These are phyloP conservation scores for Diaporthe sp. DNA, from an alignment of 2,329 filamentous ascomycete genomes.

Conservation along the genomic window DNA sequence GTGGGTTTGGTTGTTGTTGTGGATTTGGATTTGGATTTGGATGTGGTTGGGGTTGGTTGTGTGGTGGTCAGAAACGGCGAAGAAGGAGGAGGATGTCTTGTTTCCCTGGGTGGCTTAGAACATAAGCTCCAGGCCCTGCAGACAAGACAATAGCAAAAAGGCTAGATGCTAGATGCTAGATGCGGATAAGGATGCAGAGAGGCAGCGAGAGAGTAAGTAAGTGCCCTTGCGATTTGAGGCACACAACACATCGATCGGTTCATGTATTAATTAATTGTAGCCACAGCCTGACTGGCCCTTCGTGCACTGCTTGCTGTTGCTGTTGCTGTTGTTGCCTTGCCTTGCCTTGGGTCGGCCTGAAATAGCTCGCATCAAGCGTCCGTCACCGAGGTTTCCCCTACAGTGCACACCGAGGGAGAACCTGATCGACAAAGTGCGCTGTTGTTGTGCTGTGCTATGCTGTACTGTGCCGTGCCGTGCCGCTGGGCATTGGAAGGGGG, in stretches of 20 bases:
- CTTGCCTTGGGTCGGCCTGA: neutral
- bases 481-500: neutral
- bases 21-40: conserved; percentile 12
- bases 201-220: neutral
- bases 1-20: neutral
- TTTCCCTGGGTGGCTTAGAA: neutral
- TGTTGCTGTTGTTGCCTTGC: neutral
- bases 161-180: conserved; percentile 23
- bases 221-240: neutral
- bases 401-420: conserved; percentile 32
- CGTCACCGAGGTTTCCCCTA: neutral
- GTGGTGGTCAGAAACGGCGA: conserved; percentile 20
- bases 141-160: conserved; percentile 28
- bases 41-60: conserved; percentile 4
- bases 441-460: neutral
- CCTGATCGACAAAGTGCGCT: neutral
- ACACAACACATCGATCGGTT: neutral
- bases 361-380: neutral
- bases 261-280: conserved; percentile 21
- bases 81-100: neutral
- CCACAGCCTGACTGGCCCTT: neutral
- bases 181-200: conserved; percentile 3
- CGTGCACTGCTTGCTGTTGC: no score
- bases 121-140: conserved; percentile 26
- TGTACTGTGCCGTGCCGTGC: conserved; percentile 1